Base-by-base conservation (phyloP, 2,329 filamentous ascomycete genomes). In the Fusarium clavum region DNA sequence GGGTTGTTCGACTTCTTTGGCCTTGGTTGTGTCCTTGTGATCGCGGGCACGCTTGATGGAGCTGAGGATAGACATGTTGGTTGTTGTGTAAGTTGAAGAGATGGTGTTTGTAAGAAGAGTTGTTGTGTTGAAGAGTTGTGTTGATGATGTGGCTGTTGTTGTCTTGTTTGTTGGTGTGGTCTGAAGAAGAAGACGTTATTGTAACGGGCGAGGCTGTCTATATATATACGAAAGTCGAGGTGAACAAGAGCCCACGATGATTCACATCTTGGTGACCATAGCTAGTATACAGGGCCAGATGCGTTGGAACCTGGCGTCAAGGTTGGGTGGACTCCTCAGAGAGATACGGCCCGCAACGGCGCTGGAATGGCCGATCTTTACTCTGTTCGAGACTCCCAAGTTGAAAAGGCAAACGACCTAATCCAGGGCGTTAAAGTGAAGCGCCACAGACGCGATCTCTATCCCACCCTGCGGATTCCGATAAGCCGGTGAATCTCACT, bases 51-150 rank as follows among this genome's bases (percentile, higher is more conserved):
- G 81, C 73, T 80, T 84, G 75, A 90, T 82, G 59, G 84, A 81
- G 8, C 83, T 85, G 73, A 90, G 87, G 67, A 90, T 83, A 45
- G 87, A 86, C 88, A 90, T 90, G 49, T 55, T 61, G 57, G 14
- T 32, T 20, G 25, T 38, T 60, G 54, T 59, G 14, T 12, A 44
- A 51, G 55, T 55, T 57, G 41, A 27, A 25, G 34, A 47, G 32
- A 40, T 54, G 14, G 6, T 44, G 20, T 14, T 14, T 52, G 24
- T 43, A 32, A 25, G 24, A 38, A 32, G 27, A 12, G 29, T 22
- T 32, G 18, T 27, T 27, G 24, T 52, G 9, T 32, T 47, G 9
- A 40, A 55, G 22, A 24, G 34, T 44, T 34, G 12, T 24, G 25
- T 13, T 61, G n/a, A 14, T 18, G 46, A 11, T 29, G 32, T 22